phyloP scores from a whole-genome alignment of 116 monocot species.

The Papilionanthe hybrid region DNA sequence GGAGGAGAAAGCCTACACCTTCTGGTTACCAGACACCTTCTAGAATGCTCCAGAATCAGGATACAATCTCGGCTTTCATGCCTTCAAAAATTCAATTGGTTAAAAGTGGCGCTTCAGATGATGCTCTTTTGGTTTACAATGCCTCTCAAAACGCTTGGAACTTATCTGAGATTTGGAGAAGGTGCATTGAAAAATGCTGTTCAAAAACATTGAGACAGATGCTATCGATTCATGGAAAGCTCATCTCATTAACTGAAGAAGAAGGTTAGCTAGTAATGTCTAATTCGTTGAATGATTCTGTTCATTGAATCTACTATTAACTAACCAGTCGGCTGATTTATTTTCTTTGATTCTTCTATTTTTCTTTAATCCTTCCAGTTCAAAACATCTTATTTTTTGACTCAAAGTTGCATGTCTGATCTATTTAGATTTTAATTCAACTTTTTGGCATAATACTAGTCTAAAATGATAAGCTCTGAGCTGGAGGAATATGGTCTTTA shows the following conservation, averaged over 20 bases:
- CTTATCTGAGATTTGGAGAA: slow-evolving; percentile 65
- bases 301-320: background rate
- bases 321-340: background rate
- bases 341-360: background rate
- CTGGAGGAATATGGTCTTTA: background rate
- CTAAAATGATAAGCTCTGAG: background rate
- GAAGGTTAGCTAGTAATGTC: slow-evolving; percentile 25
- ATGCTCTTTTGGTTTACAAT: slow-evolving; percentile 9
- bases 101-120: slow-evolving; percentile 1
- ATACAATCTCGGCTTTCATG: background rate
- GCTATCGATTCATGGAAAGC: slow-evolving; percentile 52
- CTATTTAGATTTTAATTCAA: background rate
- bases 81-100: slow-evolving; percentile 3
- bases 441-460: background rate
- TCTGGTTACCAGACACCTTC: background rate
- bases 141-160: slow-evolving; percentile 22
- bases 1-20: slow-evolving; percentile 12
- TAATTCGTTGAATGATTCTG: background rate
- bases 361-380: background rate
- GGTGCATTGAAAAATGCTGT: slow-evolving; percentile 64
- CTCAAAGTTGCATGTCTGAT: background rate
- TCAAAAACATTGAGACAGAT: slow-evolving; percentile 61
- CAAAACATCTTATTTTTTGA: background rate
- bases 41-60: background rate
- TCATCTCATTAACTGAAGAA: slow-evolving; percentile 57